Evolutionary conservation across 2,329 filamentous ascomycete species (phyloP).

Genomic region (Aspergillus chevalieri): DNA sequence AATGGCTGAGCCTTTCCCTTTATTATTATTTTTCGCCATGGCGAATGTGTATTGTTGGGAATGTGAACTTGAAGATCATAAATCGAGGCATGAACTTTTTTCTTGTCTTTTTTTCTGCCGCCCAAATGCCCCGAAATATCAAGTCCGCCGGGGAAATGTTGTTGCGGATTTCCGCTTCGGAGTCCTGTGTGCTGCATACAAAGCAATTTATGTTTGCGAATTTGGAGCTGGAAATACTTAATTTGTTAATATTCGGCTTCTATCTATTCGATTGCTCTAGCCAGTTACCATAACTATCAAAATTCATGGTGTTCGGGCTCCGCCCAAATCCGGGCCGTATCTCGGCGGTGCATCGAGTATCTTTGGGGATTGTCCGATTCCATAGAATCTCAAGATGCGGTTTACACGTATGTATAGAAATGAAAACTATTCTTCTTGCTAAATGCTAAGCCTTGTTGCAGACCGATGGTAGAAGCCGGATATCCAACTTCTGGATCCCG

Average conservation of each 20-base stretch:
- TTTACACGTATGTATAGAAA: slow-evolving; percentile 30
- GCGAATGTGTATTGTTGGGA: slow-evolving; percentile 1
- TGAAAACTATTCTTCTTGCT: background rate
- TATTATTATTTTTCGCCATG: slow-evolving; percentile 37
- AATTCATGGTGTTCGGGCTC: slow-evolving; percentile 23
- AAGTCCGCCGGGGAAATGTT: slow-evolving; percentile 23
- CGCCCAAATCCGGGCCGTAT: slow-evolving; percentile 18
- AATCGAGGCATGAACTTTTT: slow-evolving; percentile 19
- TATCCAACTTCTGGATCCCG: slow-evolving; percentile 75
- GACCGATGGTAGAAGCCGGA: slow-evolving; percentile 52
- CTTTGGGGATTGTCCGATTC: slow-evolving; percentile 11
- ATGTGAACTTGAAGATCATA: slow-evolving; percentile 13
- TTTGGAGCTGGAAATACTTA: slow-evolving; percentile 3
- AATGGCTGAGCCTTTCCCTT: slow-evolving; percentile 17
- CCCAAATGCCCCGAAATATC: slow-evolving; percentile 14
- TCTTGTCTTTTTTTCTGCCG: slow-evolving; percentile 30
- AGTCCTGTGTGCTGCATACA: background rate
- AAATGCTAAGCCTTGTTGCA: slow-evolving; percentile 22
- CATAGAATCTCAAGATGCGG: slow-evolving; percentile 16
- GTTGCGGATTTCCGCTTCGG: slow-evolving; percentile 8
- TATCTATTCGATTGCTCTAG: background rate
- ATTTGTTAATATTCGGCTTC: slow-evolving; percentile 2
- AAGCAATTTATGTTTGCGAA: background rate
- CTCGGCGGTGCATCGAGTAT: slow-evolving; percentile 23
- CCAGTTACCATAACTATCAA: background rate